Conservation (phyloP, 1,139 yeast species). For the Candida sp. region DNA sequence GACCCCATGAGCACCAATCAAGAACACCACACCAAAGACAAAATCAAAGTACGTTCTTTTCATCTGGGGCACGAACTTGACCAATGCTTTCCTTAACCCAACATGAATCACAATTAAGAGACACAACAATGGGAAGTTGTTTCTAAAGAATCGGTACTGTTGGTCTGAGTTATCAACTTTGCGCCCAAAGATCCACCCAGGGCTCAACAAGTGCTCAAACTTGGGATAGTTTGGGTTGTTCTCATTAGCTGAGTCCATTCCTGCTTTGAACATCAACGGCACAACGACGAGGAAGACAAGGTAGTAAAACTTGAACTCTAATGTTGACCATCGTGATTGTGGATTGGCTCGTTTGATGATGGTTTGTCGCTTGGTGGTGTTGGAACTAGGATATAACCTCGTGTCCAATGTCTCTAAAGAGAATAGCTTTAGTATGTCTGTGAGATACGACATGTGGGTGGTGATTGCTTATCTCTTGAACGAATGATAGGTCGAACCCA, state of each 20-base stretch:
- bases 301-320: slow-evolving; percentile 73
- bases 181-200: slow-evolving; percentile 81
- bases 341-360: slow-evolving; percentile 47
- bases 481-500: too few relatives aligned
- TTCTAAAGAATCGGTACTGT: slow-evolving; percentile 89
- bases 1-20: slow-evolving; percentile 82
- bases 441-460: slow-evolving; percentile 16
- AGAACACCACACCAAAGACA: slow-evolving; percentile 68
- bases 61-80: slow-evolving; percentile 20
- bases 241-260: slow-evolving; percentile 80
- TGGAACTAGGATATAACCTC: slow-evolving; percentile 62
- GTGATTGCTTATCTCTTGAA: neutral
- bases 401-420: slow-evolving; percentile 81
- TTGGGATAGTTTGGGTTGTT: slow-evolving; percentile 75
- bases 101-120: slow-evolving; percentile 61
- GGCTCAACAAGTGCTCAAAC: slow-evolving; percentile 62
- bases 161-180: slow-evolving; percentile 89
- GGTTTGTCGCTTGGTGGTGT: slow-evolving; percentile 43
- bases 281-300: slow-evolving; percentile 67
- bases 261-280: slow-evolving; percentile 83
- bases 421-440: slow-evolving; percentile 48
- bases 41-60: slow-evolving; percentile 67
- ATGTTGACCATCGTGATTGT: slow-evolving; percentile 71
- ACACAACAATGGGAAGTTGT: slow-evolving; percentile 67
- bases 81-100: slow-evolving; percentile 42